phyloP scores from a whole-genome alignment of 129 eudicot species.

The Smallanthus sonchifolius region DNA sequence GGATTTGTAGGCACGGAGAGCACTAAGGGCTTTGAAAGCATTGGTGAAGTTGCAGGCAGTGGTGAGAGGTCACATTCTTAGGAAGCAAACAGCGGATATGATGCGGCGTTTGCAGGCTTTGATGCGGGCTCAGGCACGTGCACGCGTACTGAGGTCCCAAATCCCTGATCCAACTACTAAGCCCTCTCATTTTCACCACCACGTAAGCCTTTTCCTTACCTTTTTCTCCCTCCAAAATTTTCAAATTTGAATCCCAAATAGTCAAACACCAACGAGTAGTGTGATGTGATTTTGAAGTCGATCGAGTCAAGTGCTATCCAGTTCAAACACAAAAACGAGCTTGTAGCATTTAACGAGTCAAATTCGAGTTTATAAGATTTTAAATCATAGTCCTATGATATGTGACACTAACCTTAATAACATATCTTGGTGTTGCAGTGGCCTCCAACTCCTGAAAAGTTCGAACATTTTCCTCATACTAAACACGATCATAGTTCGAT shows the following conservation, averaged over 20 bases:
- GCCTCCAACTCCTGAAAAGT: conserved; percentile 75
- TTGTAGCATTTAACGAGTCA: too few relatives aligned
- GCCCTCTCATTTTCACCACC: conserved; percentile 37
- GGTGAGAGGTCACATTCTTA: conserved; percentile 77
- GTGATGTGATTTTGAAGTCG: too few relatives aligned
- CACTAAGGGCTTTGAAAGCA: conserved; percentile 78
- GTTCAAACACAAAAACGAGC: too few relatives aligned
- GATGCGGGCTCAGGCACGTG: conserved; percentile 61
- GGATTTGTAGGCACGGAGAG: conserved; percentile 66
- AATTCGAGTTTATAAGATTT: too few relatives aligned
- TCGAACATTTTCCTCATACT: conserved; percentile 44
- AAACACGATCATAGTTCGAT: conserved; percentile 33
- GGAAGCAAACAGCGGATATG: conserved; percentile 58
- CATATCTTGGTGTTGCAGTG: conserved; percentile 38
- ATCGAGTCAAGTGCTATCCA: too few relatives aligned
- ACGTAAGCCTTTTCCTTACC: conserved; percentile 30
- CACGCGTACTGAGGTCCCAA: conserved; percentile 49
- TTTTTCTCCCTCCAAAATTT: conserved; percentile 9
- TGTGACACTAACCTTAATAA: not conserved
- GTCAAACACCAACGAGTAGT: too few relatives aligned
- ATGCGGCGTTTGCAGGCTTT: conserved; percentile 64
- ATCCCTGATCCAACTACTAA: conserved; percentile 39
- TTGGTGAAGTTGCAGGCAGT: conserved; percentile 86
- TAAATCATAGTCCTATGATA: too few relatives aligned
- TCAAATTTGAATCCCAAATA: conserved; percentile 13